Evolutionary conservation across 129 eudicot genomes (phyloP), one percentile per base, ranked within the genome.

Genomic region (Oenanthe sinensis): DNA sequence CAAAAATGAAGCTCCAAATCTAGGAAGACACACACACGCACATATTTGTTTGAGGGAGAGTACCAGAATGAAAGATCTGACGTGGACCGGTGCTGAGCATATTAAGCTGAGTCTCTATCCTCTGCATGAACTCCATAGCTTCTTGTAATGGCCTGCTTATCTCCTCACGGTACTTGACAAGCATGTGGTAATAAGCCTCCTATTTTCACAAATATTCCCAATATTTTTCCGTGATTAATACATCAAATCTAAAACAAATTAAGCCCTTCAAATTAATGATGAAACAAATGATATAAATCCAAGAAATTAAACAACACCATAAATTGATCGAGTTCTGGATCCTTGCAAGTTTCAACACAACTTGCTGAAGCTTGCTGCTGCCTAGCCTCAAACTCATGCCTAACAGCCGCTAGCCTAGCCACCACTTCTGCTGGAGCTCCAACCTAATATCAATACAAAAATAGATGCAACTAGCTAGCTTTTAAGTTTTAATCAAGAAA

Each of bases 101-200:
- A 45, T 90, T 91, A 8, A 94, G 96, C 77, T 94, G 98, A 39
- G 93, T 49, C 81, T 94, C 98, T 22, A 94, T 90, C 74, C 92
- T 65, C 26, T 87, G 86, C 98, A 94, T 94, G 90, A 89, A 94
- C 75, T 94, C 98, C 96, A 86, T 91, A 54, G 98, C 98, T 83
- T 94, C 98, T 84, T 91, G 93, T 26, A 94, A 77, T 39, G 98
- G 98, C 78, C 96, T 88, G 52, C 93, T 88, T 37, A 94, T 81
- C 84, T 94, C 98, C 82, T 94, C 97, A 33, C 93, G 80, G 75
- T 94, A 94, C 84, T 94, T 94, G 75, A 88, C 94, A 83, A 94
- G 81, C 97, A 94, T 94, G 82, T 94, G 93, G 75, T 87, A 94
- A 78, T 94, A 94, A 36, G 98, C 98, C 83, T 94, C 98, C 98